Base-by-base conservation (phyloP, 768 basidiomycete genomes). In the Rhizopogon roseolus region DNA sequence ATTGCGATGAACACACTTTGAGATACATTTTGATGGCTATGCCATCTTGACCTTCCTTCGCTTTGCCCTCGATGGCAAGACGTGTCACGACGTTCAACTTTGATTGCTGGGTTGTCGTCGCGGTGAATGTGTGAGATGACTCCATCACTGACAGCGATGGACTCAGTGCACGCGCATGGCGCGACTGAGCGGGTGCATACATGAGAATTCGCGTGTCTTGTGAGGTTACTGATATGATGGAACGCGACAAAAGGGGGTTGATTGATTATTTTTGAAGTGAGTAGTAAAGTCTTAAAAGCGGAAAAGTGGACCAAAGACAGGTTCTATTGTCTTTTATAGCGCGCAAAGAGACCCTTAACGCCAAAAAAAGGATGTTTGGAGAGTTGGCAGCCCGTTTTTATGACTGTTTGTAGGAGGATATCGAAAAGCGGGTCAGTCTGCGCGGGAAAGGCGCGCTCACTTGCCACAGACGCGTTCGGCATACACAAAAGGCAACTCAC, bases 1-100 rank as follows among this genome's bases (percentile, higher is more conserved):
- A 34, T 4, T 29, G 36, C 49, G n/a, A 28, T 51, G 59, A 48
- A 61, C 68, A 43, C 55, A 87, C 89, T 76, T 88, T 91, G 59
- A 92, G 76, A 69, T 88, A 91, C 77, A 90, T 83, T 59, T 77
- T 84, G 49, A 91, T 79, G 16, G 80, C 72, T 36, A 81, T 86
- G 38, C 82, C 85, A 62, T 88, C 85, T 42, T 79, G 73, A 2
- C 78, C 81, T 52, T 79, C 78, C 67, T 81, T 85, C 19, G 83
- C 82, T 67, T 82, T 85, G 29, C 88, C 89, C 62, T 89, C 86
- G 46, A 91, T 81, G 22, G 82, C 83, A 32, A 90, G 77, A 49
- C 86, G 84, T 44, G 86, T 84, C 3, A 90, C 86, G 14, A 90
- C 72, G 63, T 88, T 88, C 49, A 84, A 62, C 62, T 79, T 84